Conservation (phyloP, 352 stramenopile genomes). For the Phytophthora citricola region DNA sequence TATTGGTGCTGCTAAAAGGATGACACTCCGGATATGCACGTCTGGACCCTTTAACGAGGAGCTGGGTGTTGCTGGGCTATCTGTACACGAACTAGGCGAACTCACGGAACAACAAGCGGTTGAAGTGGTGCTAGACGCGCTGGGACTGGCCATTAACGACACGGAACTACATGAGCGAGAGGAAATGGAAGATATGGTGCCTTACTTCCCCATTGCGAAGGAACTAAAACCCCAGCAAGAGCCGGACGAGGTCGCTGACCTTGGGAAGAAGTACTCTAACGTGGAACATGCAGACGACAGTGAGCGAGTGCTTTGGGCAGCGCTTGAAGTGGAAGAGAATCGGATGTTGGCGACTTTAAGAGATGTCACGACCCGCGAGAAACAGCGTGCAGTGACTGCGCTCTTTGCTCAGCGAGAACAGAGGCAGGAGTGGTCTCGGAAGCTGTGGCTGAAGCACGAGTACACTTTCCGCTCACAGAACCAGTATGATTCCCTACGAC, state of each 20-base stretch:
- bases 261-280: slow-evolving; percentile 28
- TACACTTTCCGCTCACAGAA: slow-evolving; percentile 78
- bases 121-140: slow-evolving; percentile 58
- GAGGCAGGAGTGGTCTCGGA: slow-evolving; percentile 56
- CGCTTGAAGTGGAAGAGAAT: slow-evolving; percentile 85
- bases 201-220: slow-evolving; percentile 69
- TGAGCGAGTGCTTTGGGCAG: slow-evolving; percentile 72
- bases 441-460: slow-evolving; percentile 70
- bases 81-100: slow-evolving; percentile 59
- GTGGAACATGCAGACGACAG: slow-evolving; percentile 48
- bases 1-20: slow-evolving; percentile 51
- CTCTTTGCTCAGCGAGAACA: slow-evolving; percentile 24
- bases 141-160: slow-evolving; percentile 72
- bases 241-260: slow-evolving; percentile 7
- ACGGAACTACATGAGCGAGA: slow-evolving; percentile 77
- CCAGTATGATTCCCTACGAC: slow-evolving; percentile 45
- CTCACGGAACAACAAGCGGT: slow-evolving; percentile 66
- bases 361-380: slow-evolving; percentile 52
- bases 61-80: slow-evolving; percentile 54
- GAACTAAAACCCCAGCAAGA: slow-evolving; percentile 39
- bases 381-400: slow-evolving; percentile 35
- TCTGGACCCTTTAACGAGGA: slow-evolving; percentile 79
- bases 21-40: slow-evolving; percentile 76
- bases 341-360: slow-evolving; percentile 69
- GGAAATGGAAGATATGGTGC: slow-evolving; percentile 70